Evolutionary conservation across 345 rosid genomes (phyloP).

Genomic region (Hibiscus trionum): DNA sequence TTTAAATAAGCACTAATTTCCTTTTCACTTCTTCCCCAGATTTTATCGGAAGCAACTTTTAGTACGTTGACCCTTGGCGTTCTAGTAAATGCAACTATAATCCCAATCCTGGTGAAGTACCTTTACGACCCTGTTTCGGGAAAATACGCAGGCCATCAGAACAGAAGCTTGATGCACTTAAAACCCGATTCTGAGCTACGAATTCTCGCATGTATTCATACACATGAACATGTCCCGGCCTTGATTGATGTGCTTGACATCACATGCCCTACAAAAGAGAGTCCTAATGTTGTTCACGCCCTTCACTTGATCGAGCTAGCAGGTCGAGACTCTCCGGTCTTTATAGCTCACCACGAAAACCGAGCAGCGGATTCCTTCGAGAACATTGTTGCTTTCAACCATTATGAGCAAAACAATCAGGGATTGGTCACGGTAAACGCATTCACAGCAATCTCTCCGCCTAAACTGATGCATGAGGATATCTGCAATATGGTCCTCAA

Average conservation of each 20-base stretch:
- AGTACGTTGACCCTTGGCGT: background rate
- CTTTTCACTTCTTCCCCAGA: background rate
- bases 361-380: background rate
- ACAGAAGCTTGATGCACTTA: constrained; percentile 20
- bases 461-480: constrained; percentile 29
- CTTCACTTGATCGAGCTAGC: constrained; percentile 22
- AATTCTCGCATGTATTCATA: constrained; percentile 34
- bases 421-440: constrained; percentile 14
- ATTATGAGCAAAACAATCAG: constrained; percentile 16
- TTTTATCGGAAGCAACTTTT: background rate
- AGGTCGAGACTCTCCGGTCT: constrained; percentile 23
- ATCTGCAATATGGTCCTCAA: constrained; percentile 26
- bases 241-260: constrained; percentile 11
- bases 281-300: constrained; percentile 11
- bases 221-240: constrained; percentile 27
- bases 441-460: constrained; percentile 35
- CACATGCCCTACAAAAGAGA: constrained; percentile 7
- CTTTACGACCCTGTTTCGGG: constrained; percentile 40
- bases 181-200: constrained; percentile 21
- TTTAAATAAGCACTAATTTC: background rate
- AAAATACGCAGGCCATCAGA: constrained; percentile 36
- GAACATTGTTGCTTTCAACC: constrained; percentile 17
- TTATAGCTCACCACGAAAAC: constrained; percentile 20
- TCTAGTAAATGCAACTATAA: constrained; percentile 12
- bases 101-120: constrained; percentile 34